Base-by-base conservation (phyloP, 2,329 filamentous ascomycete genomes). In the Periconia macrospinosa region DNA sequence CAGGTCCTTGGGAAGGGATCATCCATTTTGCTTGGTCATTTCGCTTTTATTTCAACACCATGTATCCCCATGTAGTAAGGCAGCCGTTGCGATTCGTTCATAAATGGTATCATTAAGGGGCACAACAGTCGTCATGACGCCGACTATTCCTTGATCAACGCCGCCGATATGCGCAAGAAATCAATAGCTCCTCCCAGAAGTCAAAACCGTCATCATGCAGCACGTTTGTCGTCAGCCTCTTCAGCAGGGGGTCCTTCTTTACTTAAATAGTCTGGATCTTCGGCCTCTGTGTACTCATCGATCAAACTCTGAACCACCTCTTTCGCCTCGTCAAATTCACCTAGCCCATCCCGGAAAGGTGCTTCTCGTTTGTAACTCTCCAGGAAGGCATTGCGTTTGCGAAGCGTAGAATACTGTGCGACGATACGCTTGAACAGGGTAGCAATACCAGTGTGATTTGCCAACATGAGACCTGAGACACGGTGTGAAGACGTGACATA, bases 381-480 rank as follows among this genome's bases (percentile, higher is more conserved):
- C 68, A 99, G 83, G 75, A 97, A 99, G 47, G 94, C 94, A 73
- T 97, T 97, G 48, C 93, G 89, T 77, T 97, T 97, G 54, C 94
- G 85, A 81, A 99, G 89, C 23, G 90, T 88, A 66, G 96, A 92
- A 76, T 97, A 99, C 71, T 96, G 93, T 58, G 86, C 84, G 14
- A 97, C 84, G 58, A 97, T 96, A 43, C 93, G 86, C 74, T 95
- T 96, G 81, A 99, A 99, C 10, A 99, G 83, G 78, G 94, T 97
- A 45, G 93, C 91, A 63, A 99, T 96, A 60, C 92, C 96, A 0
- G 94, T 99, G 73, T 99, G 94, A 71, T 99, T 99, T 13, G 94
- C 94, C 55, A 99, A 80, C 94, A 99, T 99, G 54, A 99, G 83
- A 2, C 94, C 94, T 60, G 91, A 96, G 50, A 99, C 94, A 46